A percentile compares a stretch with the other conserved stretches of the same genome.
phyloP scores from a whole-genome alignment of 2,329 filamentous ascomycete species.

The Arthrinium puccinioides region DNA sequence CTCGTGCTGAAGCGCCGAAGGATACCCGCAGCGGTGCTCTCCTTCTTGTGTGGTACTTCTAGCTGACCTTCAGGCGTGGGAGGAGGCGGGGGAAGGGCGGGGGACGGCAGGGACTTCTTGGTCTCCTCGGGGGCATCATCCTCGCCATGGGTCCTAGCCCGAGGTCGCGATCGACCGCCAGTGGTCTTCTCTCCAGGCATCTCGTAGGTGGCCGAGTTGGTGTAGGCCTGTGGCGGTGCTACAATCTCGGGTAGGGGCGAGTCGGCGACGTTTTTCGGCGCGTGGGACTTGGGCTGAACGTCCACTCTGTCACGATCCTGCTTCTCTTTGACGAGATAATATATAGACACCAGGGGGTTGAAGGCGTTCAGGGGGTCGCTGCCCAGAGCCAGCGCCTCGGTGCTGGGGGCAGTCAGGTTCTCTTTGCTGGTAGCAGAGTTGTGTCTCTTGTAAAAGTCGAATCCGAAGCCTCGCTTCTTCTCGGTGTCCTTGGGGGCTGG shows the following conservation, averaged over 20 bases:
- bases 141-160: slow-evolving; percentile 89
- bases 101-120: slow-evolving; percentile 48
- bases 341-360: slow-evolving; percentile 85
- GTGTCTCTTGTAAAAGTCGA: slow-evolving; percentile 93
- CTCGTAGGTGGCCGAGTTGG: slow-evolving; percentile 77
- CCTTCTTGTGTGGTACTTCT: slow-evolving; percentile 66
- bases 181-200: slow-evolving; percentile 84
- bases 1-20: slow-evolving; percentile 88
- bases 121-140: slow-evolving; percentile 74
- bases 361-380: slow-evolving; percentile 89
- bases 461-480: slow-evolving; percentile 78
- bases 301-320: slow-evolving; percentile 64
- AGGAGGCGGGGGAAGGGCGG: slow-evolving; percentile 29
- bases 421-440: slow-evolving; percentile 87
- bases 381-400: slow-evolving; percentile 75
- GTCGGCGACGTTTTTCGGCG: slow-evolving; percentile 32
- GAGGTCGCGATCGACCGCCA: slow-evolving; percentile 72
- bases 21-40: slow-evolving; percentile 78
- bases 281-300: slow-evolving; percentile 18
- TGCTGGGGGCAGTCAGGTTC: slow-evolving; percentile 75
- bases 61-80: slow-evolving; percentile 47
- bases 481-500: slow-evolving; percentile 59
- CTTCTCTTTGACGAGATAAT: slow-evolving; percentile 95
- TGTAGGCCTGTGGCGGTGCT: slow-evolving; percentile 80
- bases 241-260: slow-evolving; percentile 63